These are phyloP conservation scores for Hebeloma cylindrosporum DNA, from an alignment of 768 basidiomycete genomes.

Conservation along the genomic window DNA sequence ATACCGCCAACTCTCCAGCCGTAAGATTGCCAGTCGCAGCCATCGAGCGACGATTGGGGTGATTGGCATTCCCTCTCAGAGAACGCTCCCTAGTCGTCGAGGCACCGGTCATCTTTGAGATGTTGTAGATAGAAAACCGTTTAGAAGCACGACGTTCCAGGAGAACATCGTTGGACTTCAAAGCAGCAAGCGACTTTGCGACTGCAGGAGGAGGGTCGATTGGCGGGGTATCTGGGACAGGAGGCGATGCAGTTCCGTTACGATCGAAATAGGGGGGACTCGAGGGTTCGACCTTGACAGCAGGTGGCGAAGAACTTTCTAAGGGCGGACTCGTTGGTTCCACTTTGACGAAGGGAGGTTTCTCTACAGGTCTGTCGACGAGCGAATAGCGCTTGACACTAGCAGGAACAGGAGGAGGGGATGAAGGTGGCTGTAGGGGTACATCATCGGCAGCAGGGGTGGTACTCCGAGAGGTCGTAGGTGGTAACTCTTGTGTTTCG, in stretches of 20 bases:
- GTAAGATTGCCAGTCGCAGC: constrained; percentile 64
- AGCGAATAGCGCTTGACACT: constrained; percentile 79
- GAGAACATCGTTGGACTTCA: constrained; percentile 76
- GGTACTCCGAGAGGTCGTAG: constrained; percentile 4
- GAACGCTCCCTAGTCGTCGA: constrained; percentile 49
- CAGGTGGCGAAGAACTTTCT: too few relatives aligned
- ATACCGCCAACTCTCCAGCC: constrained; percentile 67
- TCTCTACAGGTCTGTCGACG: constrained; percentile 62
- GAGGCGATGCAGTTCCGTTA: constrained; percentile 31
- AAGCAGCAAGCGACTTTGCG: constrained; percentile 80
- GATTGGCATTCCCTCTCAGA: constrained; percentile 32
- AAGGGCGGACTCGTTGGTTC: too few relatives aligned
- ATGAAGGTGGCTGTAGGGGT: constrained; percentile 23
- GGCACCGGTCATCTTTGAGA: constrained; percentile 85
- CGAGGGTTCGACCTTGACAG: constrained; percentile 54
- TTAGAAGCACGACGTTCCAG: constrained; percentile 93
- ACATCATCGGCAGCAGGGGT: constrained; percentile 14
- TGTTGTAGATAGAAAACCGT: constrained; percentile 92
- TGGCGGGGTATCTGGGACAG: constrained; percentile 29
- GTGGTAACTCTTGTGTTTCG: constrained; percentile 13
- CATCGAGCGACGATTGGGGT: constrained; percentile 66
- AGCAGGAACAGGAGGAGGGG: constrained; percentile 53
- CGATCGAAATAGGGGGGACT: constrained; percentile 42
- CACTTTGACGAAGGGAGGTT: constrained; percentile 33
- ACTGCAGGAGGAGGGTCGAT: constrained; percentile 55